Evolutionary conservation across 805 yeast genomes (phyloP).

Genomic region (Tetrapisispora nanseiensis): DNA sequence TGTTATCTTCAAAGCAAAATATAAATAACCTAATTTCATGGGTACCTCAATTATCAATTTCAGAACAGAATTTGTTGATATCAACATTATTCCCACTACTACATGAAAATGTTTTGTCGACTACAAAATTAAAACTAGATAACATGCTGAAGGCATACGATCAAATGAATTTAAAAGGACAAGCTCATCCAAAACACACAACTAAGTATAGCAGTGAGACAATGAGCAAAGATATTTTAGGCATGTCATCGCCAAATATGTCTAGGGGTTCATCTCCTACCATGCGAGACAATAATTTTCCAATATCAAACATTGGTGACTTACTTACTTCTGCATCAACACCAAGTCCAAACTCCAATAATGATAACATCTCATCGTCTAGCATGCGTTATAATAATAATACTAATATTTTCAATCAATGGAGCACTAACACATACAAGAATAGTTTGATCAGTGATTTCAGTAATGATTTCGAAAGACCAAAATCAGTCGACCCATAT

Average conservation of each 20-base stretch:
- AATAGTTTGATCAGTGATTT: constrained; percentile 1
- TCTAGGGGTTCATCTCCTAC: constrained; percentile 24
- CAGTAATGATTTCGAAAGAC: constrained; percentile 22
- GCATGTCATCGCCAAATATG: constrained; percentile 12
- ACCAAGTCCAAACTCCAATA: constrained; percentile 6
- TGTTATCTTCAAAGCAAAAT: constrained; percentile 39
- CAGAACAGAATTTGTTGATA: constrained; percentile 43
- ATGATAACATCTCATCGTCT: neutral
- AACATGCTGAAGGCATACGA: constrained; percentile 8
- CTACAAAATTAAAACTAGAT: constrained; percentile 41
- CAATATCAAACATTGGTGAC: constrained; percentile 12
- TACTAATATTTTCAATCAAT: neutral
- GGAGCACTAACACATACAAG: neutral
- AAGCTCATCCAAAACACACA: neutral
- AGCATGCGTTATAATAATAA: neutral
- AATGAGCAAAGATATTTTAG: neutral
- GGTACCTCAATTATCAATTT: constrained; percentile 41
- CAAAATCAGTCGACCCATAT: constrained; percentile 36
- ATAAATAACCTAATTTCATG: constrained; percentile 41
- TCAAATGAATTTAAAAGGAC: neutral
- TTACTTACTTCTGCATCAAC: constrained; percentile 5
- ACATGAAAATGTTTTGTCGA: constrained; percentile 42
- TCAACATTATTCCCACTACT: constrained; percentile 44
- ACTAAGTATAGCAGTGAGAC: neutral
- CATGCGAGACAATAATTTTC: constrained; percentile 13